Evolutionary conservation across 164 flowering plant species (phyloP), one percentile per base, ranked within the genome.

Genomic region (Aristolochia fimbriata): DNA sequence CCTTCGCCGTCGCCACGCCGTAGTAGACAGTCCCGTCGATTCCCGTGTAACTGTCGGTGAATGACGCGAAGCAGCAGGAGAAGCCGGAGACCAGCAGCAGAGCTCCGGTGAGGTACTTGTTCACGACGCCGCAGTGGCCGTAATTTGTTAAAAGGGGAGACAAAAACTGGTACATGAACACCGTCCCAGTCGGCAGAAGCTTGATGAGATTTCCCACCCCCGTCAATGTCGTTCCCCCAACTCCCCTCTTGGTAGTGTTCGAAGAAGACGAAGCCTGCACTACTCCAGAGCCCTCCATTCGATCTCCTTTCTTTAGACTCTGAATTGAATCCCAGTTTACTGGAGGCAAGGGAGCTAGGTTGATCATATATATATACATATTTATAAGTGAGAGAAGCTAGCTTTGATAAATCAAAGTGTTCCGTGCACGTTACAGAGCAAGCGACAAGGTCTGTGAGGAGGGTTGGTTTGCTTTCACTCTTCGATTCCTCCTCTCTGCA

Each of bases 181-280:
- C 85, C 0, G 96, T 91, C 48, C 96, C 96, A 0, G 96, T 87
- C 0, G 98, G 98, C 30, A 91, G 95, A 59, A 91, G 85, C 69
- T 70, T 85, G 46, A 87, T 65, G 55, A 91, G 83, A 73, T 80
- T 87, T 6, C 81, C 92, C 7, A 79, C 20, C 7, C 86, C 84
- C 3, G 71, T 55, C 15, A 85, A 61, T 8, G 90, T 66, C 27
- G 19, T 25, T 9, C 27, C 58, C 20, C 17, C 15, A 3, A 55
- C 5, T 14, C 17, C 27, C 41, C 13, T 52, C 15, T 24, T 13
- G 37, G 16, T 24, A 37, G 37, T n/a, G 19, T 30, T 16, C 1
- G 58, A 55, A 3, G 41, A 21, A 3, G 37, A 27, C 3, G 5
- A 27, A 27, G 30, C 30, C 30, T 27, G 30, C 30, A 27, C 30